These are phyloP conservation scores for Candida insectalens DNA, from an alignment of 805 yeast genomes.

Conservation along the genomic window DNA sequence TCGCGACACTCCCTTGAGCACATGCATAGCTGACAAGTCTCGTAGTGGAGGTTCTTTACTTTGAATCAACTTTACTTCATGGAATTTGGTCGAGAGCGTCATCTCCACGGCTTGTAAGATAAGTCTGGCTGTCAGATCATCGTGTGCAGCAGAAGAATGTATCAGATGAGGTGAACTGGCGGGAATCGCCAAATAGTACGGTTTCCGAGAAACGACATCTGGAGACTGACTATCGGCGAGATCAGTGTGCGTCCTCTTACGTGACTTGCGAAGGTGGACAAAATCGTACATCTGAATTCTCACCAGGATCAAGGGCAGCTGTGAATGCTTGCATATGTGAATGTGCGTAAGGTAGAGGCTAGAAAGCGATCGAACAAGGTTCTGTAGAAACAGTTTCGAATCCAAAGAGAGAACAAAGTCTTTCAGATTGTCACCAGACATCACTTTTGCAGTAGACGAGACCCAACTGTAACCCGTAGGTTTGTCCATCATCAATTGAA, in stretches of 20 bases:
- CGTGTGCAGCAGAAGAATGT: conserved; percentile 34
- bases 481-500: conserved; percentile 51
- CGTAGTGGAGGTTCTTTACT: conserved; percentile 28
- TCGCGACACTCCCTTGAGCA: conserved; percentile 53
- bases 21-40: conserved; percentile 46
- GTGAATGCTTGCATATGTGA: conserved; percentile 58
- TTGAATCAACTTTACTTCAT: conserved; percentile 30
- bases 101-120: conserved; percentile 54
- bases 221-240: conserved; percentile 16
- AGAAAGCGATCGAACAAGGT: conserved; percentile 37
- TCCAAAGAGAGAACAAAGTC: conserved; percentile 30
- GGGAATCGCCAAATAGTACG: conserved; percentile 62
- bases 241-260: conserved; percentile 7
- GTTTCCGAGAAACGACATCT: conserved; percentile 43
- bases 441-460: conserved; percentile 34
- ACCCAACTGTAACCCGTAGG: conserved; percentile 40
- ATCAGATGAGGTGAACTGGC: conserved; percentile 56
- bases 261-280: conserved; percentile 10
- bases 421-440: conserved; percentile 16
- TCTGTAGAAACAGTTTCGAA: conserved; percentile 41
- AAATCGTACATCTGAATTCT: conserved; percentile 63
- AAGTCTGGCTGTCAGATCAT: conserved; percentile 37
- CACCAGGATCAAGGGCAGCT: conserved; percentile 47
- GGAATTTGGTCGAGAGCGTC: conserved; percentile 34
- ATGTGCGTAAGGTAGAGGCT: conserved; percentile 52